A percentile compares a stretch with the other conserved stretches of the same genome.
phyloP scores from a whole-genome alignment of 2,329 filamentous ascomycete genomes.

The Cladobotryum mycophilum region DNA sequence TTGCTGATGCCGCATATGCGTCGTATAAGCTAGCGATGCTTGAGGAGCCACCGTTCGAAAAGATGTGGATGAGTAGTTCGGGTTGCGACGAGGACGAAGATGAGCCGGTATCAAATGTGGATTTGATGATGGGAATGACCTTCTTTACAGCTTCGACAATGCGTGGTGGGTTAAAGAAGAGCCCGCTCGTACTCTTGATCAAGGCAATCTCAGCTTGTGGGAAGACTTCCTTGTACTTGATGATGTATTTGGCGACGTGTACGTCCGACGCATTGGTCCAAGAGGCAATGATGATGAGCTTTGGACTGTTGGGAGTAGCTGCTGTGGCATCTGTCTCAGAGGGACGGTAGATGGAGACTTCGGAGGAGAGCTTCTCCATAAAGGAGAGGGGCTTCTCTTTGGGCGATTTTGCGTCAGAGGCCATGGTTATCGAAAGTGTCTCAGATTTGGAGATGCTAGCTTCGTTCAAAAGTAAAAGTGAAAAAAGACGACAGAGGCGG shows the following conservation, averaged over 20 bases:
- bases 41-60: conserved; percentile 40
- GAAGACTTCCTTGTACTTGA: conserved; percentile 33
- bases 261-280: conserved; percentile 40
- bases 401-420: neutral
- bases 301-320: conserved; percentile 19
- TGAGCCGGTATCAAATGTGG: neutral
- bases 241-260: conserved; percentile 40
- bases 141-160: neutral
- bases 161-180: neutral
- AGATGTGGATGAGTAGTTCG: conserved; percentile 36
- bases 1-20: conserved; percentile 18
- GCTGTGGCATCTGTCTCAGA: neutral
- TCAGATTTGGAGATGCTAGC: no score
- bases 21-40: conserved; percentile 31
- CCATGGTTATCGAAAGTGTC: neutral
- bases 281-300: conserved; percentile 34
- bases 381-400: neutral
- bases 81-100: conserved; percentile 14
- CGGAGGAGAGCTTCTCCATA: neutral
- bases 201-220: conserved; percentile 35
- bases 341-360: neutral
- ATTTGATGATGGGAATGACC: neutral
- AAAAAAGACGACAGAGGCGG: no score
- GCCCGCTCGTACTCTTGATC: conserved; percentile 23
- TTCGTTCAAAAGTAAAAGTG: no score